Base-by-base conservation (phyloP, 352 stramenopile species). In the Globisporangium lucens region DNA sequence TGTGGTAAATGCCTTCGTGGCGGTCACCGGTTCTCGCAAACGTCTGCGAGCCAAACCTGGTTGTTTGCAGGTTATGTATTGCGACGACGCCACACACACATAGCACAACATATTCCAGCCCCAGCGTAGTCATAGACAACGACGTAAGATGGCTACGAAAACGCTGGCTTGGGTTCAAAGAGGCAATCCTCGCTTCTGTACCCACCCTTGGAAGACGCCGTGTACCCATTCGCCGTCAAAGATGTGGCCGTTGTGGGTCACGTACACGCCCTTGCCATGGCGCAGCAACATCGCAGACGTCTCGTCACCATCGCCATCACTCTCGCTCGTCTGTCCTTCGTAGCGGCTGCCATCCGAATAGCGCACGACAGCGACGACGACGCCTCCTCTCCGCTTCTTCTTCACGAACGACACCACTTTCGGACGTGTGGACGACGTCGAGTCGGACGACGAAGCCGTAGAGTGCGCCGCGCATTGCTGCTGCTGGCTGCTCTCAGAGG, bases 1-100 rank as follows among this genome's bases (percentile, higher is more conserved):
- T 94, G 56, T 89, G 75, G 70, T 95, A 97, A 70, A 94, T 88
- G 9, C 88, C 88, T 82, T 97, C 89, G 46, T 96, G 88, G 20
- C 88, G 89, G 59, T 96, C 89, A 12, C 89, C 83, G 0, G 83
- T 94, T n/a, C 63, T 69, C 22, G 83, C 83, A 80, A 95, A 96
- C 4, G 75, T 80, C 69, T 94, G 86, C 71, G 85, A 94, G 17
- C 88, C 89, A 72, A 93, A 95, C 56, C 88, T 95, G 73, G 15
- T 56, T 10, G 33, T 56, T 59, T 20, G 56, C 43, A 65, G n/a
- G 43, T 12, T 51, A 20, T 24, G n/a, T 51, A 33, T 24, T 15
- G 27, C 9, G 61, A 24, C 20, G 51, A 6, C 3, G 13, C 12
- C 61, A 57, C 49, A 30, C n/a, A 55, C 47, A 55, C 33, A 38